These are phyloP conservation scores for Cucumis melo DNA, from an alignment of 306 rosid species.

Conservation along the genomic window DNA sequence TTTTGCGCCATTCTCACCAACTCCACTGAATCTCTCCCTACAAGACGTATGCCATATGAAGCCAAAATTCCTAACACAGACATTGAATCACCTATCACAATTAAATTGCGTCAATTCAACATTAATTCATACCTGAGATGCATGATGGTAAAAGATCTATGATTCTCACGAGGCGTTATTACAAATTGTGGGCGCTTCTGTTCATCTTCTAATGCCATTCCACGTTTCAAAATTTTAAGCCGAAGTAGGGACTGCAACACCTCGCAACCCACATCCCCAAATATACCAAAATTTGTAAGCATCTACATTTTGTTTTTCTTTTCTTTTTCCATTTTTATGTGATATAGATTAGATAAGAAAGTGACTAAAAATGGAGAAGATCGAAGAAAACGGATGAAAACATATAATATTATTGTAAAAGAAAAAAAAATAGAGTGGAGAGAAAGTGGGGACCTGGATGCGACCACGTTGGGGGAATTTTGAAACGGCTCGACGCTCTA, in stretches of 20 bases:
- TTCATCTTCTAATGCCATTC: constrained; percentile 20
- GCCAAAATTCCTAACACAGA: not conserved
- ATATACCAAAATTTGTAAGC: not conserved
- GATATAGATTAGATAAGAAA: not conserved
- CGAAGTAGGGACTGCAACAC: constrained; percentile 52
- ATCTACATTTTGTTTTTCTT: not conserved
- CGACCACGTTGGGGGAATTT: constrained; percentile 64
- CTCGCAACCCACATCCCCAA: not conserved
- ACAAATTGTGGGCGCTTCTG: constrained; percentile 11
- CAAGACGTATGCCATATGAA: not conserved
- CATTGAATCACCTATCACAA: not conserved
- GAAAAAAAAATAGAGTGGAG: not conserved
- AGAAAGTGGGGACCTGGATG: constrained; percentile 45
- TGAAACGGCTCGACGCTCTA: constrained; percentile 48
- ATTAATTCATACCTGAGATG: constrained; percentile 46
- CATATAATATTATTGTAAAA: not conserved
- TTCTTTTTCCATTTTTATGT: not conserved
- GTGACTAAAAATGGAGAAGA: not conserved
- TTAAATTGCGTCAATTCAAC: not conserved
- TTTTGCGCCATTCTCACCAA: constrained; percentile 15
- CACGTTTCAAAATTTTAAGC: constrained; percentile 44
- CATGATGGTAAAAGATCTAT: constrained; percentile 34
- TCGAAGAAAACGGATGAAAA: no score
- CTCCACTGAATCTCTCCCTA: constrained; percentile 52
- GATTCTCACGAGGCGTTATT: constrained; percentile 10